phyloP scores from a whole-genome alignment of 495 filamentous ascomycete genomes.

The Daldinia concentrica region DNA sequence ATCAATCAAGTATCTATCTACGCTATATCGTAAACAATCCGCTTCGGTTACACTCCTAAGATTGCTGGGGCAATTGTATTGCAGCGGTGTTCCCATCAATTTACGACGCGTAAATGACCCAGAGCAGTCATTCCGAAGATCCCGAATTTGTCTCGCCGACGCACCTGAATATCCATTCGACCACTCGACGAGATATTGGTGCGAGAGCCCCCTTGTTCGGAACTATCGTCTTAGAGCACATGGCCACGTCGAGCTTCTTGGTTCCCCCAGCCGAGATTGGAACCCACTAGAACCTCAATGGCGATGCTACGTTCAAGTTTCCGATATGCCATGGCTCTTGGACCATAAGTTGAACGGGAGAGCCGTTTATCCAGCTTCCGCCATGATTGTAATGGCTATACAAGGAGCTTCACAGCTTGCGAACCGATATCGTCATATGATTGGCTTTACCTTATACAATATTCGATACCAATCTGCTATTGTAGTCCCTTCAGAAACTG shows the following conservation, averaged over 20 bases:
- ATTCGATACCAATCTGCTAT: neutral
- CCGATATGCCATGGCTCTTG: neutral
- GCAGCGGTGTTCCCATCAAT: neutral
- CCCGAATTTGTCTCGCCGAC: neutral
- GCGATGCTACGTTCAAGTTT: neutral
- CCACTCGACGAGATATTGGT: neutral
- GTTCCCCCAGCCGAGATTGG: neutral
- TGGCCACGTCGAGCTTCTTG: neutral
- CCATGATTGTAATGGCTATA: neutral
- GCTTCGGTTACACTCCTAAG: neutral
- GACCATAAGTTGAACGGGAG: neutral
- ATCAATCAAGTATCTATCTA: neutral
- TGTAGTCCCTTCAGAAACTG: neutral
- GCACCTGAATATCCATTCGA: neutral
- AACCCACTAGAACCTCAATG: neutral
- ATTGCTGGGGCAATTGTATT: neutral
- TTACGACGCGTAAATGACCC: neutral
- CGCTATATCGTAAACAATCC: neutral
- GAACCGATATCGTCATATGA: neutral
- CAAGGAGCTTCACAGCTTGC: neutral
- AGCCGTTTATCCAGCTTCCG: neutral
- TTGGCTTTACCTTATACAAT: neutral
- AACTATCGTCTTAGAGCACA: neutral
- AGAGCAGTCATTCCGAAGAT: neutral
- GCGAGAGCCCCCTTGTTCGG: neutral